Evolutionary conservation across 2,329 filamentous ascomycete species (phyloP).

Genomic region (Hymenoscyphus repandus): DNA sequence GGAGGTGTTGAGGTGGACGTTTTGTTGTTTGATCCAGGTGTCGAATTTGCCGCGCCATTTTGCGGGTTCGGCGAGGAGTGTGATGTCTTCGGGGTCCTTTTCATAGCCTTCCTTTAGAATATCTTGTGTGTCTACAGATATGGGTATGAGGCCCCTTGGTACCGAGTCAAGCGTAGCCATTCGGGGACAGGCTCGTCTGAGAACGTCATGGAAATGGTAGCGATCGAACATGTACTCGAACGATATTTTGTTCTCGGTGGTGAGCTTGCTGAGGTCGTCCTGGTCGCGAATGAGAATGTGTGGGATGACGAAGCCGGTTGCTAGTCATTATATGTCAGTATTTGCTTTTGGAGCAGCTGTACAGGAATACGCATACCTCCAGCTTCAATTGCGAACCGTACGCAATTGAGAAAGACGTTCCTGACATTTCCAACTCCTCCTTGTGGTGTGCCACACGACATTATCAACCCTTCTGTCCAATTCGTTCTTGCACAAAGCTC

Average conservation of each 20-base stretch:
- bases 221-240: constrained; percentile 42
- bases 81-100: background rate
- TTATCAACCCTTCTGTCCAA: constrained; percentile 39
- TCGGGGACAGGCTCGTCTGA: constrained; percentile 34
- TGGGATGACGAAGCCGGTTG: background rate
- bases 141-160: constrained; percentile 27
- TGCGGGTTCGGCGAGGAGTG: background rate
- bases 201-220: constrained; percentile 35
- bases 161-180: constrained; percentile 34
- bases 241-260: constrained; percentile 8
- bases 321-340: background rate
- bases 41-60: constrained; percentile 2
- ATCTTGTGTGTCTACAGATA: constrained; percentile 12
- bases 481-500: constrained; percentile 32
- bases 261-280: background rate
- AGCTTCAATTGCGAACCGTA: constrained; percentile 43
- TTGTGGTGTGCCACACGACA: constrained; percentile 38
- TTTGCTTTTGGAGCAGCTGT: too few relatives aligned
- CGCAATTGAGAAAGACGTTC: constrained; percentile 40
- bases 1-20: background rate
- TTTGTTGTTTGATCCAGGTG: constrained; percentile 1
- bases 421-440: constrained; percentile 41
- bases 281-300: background rate
- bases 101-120: background rate
- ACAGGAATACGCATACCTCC: constrained; percentile 31